Evolutionary conservation across 2,329 filamentous ascomycete species (phyloP).

Genomic region (Plectosphaerella cucumerina): DNA sequence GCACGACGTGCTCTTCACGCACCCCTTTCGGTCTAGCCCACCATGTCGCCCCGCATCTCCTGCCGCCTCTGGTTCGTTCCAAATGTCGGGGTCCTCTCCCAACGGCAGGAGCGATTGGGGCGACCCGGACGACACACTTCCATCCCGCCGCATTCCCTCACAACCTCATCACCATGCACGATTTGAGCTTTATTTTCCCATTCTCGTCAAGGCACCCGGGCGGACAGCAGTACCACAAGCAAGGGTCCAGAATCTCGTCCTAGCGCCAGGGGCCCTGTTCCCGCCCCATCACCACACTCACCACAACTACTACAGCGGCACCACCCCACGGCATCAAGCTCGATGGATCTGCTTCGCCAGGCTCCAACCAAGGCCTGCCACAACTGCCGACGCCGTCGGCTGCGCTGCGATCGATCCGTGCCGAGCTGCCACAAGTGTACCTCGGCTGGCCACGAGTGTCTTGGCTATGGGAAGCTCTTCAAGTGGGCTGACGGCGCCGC

Average conservation of each 20-base stretch:
- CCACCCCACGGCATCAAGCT: not conserved
- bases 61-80: not conserved
- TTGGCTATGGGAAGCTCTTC: constrained; percentile 49
- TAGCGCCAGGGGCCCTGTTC: no score
- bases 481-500: constrained; percentile 47
- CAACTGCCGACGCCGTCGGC: constrained; percentile 49
- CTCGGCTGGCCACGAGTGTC: constrained; percentile 43
- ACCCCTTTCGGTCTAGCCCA: constrained; percentile 23
- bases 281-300: not conserved
- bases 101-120: constrained; percentile 6
- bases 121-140: not conserved
- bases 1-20: constrained; percentile 23
- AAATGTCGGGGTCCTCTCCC: not conserved
- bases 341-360: not conserved
- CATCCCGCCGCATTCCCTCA: not conserved
- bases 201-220: constrained; percentile 6
- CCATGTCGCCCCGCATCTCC: not conserved
- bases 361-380: constrained; percentile 32
- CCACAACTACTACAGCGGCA: not conserved
- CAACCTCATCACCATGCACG: constrained; percentile 7
- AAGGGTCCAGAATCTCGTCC: no score
- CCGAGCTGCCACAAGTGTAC: constrained; percentile 49
- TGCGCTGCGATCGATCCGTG: constrained; percentile 48
- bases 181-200: constrained; percentile 8
- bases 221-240: no score